Conservation (phyloP, 768 basidiomycete species). For the Tubosaeta sp. region DNA sequence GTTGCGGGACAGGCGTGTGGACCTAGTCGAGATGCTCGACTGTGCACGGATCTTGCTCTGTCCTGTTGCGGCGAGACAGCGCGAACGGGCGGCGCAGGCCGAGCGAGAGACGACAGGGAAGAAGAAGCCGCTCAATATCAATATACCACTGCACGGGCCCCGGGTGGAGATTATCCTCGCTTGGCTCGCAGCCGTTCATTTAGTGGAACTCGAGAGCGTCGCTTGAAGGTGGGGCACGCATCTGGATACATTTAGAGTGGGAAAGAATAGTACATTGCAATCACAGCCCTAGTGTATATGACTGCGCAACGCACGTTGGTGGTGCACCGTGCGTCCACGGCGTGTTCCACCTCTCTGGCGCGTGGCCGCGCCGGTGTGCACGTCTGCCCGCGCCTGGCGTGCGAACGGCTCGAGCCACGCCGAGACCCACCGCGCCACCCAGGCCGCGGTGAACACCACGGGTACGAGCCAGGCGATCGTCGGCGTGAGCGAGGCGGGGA, state of each 20-base stretch:
- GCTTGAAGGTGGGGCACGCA: conserved; percentile 13
- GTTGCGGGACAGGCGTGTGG: conserved; percentile 23
- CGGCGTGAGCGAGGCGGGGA: conserved; percentile 51
- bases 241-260: neutral
- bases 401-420: conserved; percentile 20
- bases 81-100: conserved; percentile 50
- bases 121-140: conserved; percentile 65
- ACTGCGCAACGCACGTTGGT: too few relatives aligned
- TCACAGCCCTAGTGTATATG: too few relatives aligned
- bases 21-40: conserved; percentile 57
- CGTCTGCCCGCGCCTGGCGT: conserved; percentile 25
- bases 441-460: conserved; percentile 24
- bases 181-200: conserved; percentile 78
- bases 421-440: conserved; percentile 11
- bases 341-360: too few relatives aligned
- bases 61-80: conserved; percentile 62
- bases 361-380: neutral
- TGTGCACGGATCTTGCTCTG: conserved; percentile 68
- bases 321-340: conserved; percentile 19
- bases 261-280: neutral
- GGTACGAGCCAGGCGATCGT: conserved; percentile 27
- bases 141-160: conserved; percentile 81
- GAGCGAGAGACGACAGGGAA: conserved; percentile 44
- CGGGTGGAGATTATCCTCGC: conserved; percentile 82
- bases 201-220: conserved; percentile 61